Base-by-base conservation (phyloP, 2,329 filamentous ascomycete species). In the Sporothrix variecibatus region DNA sequence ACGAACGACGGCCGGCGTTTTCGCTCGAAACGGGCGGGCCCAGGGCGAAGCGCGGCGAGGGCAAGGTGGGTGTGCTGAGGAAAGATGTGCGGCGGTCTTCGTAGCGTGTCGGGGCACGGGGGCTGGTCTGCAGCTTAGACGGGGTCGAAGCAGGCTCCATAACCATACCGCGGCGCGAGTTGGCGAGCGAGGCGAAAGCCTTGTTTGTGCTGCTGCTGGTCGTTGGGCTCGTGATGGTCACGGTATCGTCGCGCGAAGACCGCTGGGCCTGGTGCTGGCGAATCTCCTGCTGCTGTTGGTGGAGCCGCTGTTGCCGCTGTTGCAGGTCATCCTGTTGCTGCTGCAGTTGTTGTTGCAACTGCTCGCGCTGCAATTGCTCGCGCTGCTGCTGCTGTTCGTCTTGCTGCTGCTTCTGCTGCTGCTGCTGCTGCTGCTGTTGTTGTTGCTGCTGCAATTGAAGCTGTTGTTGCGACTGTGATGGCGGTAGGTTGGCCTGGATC, bases 11-110 rank as follows among this genome's bases (percentile, higher is more conserved):
- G 1, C 83, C 83, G 4, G 79, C 76, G 4, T 78, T 76, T 20
- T 88, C 86, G 28, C 81, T 79, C 2, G 85, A 81, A 0, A 83
- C 83, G 1, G 82, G 78, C 26, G 86, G 81, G 26, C 83, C 80
- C 74, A 79, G 75, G 2, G 81, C 78, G 64, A 80, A 81, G 9
- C 86, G 85, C 1, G 87, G 84, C n/a, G 83, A 84, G 5, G 86
- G 82, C 0, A 88, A 78, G 5, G 84, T 80, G n/a, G 81, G 84
- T 2, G 83, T 80, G 71, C 82, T 82, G 2, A 89, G 80, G 51
- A 87, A 81, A 15, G 82, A 86, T 58, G 83, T 83, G 64, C 88
- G 83, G 76, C 85, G 84, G 77, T 90, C 87, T 76, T 90, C 88
- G 86, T 70, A 31, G n/a, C 70, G 75, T 3, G 70, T 60, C 2